These are phyloP conservation scores for Aspergillus ostianus DNA, from an alignment of 495 filamentous ascomycete species.

Conservation along the genomic window DNA sequence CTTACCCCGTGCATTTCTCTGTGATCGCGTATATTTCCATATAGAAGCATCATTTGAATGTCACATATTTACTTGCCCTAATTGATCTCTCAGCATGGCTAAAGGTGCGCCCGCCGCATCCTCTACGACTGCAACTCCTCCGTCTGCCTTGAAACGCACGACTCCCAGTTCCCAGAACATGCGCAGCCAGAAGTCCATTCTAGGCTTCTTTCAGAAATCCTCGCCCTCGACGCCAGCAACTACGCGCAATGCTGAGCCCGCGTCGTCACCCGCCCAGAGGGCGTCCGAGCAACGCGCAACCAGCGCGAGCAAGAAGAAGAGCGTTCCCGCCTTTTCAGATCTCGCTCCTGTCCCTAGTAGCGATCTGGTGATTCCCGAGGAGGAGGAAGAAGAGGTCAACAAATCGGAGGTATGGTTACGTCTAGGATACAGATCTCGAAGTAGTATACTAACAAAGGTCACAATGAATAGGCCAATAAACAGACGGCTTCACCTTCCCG, in stretches of 20 bases:
- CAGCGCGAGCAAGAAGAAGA: constrained; percentile 35
- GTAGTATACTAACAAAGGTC: constrained; percentile 15
- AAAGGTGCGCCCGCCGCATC: constrained; percentile 36
- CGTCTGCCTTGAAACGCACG: constrained; percentile 42
- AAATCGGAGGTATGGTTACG: constrained; percentile 24
- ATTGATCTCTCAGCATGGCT: constrained; percentile 27
- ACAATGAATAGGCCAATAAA: constrained; percentile 17
- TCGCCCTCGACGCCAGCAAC: constrained; percentile 43
- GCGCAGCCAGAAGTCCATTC: constrained; percentile 76
- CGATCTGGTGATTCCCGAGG: constrained; percentile 51
- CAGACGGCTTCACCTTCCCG: constrained; percentile 43
- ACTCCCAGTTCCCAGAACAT: constrained; percentile 50
- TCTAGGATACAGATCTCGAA: constrained; percentile 11
- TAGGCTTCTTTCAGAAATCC: constrained; percentile 82
- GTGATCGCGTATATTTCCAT: constrained; percentile 7
- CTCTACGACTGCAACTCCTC: constrained; percentile 41
- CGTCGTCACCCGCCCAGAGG: constrained; percentile 44
- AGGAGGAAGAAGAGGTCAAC: constrained; percentile 32
- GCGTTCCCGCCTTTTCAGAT: constrained; percentile 43
- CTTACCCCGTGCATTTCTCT: not conserved
- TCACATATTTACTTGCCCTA: constrained; percentile 4
- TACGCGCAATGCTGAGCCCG: constrained; percentile 34
- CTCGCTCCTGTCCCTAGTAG: constrained; percentile 81
- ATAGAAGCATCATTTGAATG: not conserved
- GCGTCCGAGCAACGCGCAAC: constrained; percentile 31